Percentiles rank a stretch among this genome's conserved stretches.
Evolutionary conservation across 306 rosid species (phyloP).

Genomic region (Begonia loranthoides): DNA sequence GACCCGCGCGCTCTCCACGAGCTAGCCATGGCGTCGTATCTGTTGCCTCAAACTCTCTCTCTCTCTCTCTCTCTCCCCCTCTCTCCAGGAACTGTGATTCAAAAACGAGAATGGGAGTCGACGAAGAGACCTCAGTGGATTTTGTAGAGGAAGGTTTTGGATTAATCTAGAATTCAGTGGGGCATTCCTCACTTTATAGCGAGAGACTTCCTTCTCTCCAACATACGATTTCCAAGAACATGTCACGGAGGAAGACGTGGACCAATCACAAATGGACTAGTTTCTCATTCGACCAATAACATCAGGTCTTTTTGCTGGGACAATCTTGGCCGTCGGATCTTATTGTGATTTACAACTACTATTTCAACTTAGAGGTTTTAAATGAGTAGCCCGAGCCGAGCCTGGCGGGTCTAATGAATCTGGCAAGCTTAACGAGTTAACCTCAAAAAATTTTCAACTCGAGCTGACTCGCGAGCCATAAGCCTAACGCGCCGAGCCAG

Average conservation of each 20-base stretch:
- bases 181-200: background rate
- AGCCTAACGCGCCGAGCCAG: too few relatives aligned
- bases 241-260: slow-evolving; percentile 71
- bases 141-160: background rate
- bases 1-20: slow-evolving; percentile 53
- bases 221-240: slow-evolving; percentile 16
- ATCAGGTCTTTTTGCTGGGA: slow-evolving; percentile 36
- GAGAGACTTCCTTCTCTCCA: slow-evolving; percentile 10
- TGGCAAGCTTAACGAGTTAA: too few relatives aligned
- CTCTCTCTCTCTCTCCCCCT: slow-evolving; percentile 1
- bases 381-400: too few relatives aligned
- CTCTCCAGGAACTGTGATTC: background rate
- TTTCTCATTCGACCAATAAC: slow-evolving; percentile 31
- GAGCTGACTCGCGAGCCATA: too few relatives aligned
- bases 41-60: background rate
- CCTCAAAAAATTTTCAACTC: too few relatives aligned
- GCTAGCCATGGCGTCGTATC: slow-evolving; percentile 39
- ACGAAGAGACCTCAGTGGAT: background rate
- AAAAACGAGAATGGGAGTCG: too few relatives aligned
- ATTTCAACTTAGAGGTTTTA: too few relatives aligned
- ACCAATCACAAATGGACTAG: slow-evolving; percentile 32
- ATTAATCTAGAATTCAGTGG: background rate
- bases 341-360: too few relatives aligned
- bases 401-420: too few relatives aligned
- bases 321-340: slow-evolving; percentile 25